Conservation (phyloP, 1,284 basidiomycete species). For the Boletus semigastroideus region DNA sequence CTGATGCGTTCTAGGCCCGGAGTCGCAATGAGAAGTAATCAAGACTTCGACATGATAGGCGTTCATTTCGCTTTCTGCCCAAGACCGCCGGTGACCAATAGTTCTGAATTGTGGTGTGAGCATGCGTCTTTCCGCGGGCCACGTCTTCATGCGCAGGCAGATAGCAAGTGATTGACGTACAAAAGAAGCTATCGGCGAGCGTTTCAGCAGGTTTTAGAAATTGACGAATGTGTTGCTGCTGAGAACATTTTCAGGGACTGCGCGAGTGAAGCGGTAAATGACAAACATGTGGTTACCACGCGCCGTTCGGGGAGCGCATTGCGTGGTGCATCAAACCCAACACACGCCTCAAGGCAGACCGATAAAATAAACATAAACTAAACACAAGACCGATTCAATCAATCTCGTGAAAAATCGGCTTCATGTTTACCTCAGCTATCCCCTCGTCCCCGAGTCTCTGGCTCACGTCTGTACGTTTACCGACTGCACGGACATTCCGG, state of each 20-base stretch:
- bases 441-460: slow-evolving; percentile 8
- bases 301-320: slow-evolving; percentile 23
- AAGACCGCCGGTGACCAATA: slow-evolving; percentile 1
- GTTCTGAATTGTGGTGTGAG: no score
- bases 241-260: slow-evolving; percentile 1
- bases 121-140: background rate
- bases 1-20: slow-evolving; percentile 16
- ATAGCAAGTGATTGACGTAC: background rate
- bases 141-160: background rate
- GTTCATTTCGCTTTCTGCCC: slow-evolving; percentile 19
- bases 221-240: background rate
- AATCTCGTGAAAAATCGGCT: slow-evolving; percentile 14
- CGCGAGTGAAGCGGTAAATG: slow-evolving; percentile 22
- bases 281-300: slow-evolving; percentile 32
- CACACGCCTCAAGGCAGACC: slow-evolving; percentile 29
- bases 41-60: background rate
- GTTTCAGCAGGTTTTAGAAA: background rate
- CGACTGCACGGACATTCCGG: slow-evolving; percentile 24
- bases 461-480: slow-evolving; percentile 14
- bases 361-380: slow-evolving; percentile 11
- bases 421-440: slow-evolving; percentile 32
- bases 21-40: slow-evolving; percentile 5
- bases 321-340: slow-evolving; percentile 21
- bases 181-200: background rate
- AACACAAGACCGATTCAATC: slow-evolving; percentile 24